A percentile compares a stretch with the other conserved stretches of the same genome.
Evolutionary conservation across 225 moss, liverwort and hornwort genomes (phyloP).

Genomic region (Lunularia cruciata): DNA sequence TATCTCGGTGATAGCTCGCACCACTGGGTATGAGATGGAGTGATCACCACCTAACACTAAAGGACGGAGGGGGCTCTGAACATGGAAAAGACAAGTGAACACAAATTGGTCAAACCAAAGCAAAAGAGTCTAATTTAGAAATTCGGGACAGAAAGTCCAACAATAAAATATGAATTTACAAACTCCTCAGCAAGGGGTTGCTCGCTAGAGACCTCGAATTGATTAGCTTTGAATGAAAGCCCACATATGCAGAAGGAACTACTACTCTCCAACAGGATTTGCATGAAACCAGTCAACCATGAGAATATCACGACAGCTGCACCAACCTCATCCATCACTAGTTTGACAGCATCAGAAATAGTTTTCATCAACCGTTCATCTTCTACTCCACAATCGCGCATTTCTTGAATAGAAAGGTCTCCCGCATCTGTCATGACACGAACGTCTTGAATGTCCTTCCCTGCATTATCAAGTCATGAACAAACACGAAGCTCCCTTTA

Average conservation of each 20-base stretch:
- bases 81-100: too few species aligned
- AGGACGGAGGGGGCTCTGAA: slow-evolving; percentile 69
- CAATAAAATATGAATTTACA: too few species aligned
- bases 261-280: too few species aligned
- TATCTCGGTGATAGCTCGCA: slow-evolving; percentile 80
- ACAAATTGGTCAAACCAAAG: not conserved
- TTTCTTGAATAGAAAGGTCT: slow-evolving; percentile 93
- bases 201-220: too few species aligned
- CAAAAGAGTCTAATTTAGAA: too few species aligned
- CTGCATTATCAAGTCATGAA: slow-evolving; percentile 32
- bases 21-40: slow-evolving; percentile 84
- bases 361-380: slow-evolving; percentile 85
- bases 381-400: slow-evolving; percentile 78
- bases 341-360: slow-evolving; percentile 73
- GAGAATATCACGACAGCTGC: too few species aligned
- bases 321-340: slow-evolving; percentile 84
- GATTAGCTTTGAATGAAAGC: too few species aligned
- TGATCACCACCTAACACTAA: slow-evolving; percentile 93
- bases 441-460: slow-evolving; percentile 75
- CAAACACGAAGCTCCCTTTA: not conserved
- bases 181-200: too few species aligned
- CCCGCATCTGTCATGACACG: slow-evolving; percentile 86
- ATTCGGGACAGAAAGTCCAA: too few species aligned
- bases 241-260: too few species aligned
- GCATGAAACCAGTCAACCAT: too few species aligned